Conservation (phyloP, 208 protist species). For the Tritrichomonas foetus region DNA sequence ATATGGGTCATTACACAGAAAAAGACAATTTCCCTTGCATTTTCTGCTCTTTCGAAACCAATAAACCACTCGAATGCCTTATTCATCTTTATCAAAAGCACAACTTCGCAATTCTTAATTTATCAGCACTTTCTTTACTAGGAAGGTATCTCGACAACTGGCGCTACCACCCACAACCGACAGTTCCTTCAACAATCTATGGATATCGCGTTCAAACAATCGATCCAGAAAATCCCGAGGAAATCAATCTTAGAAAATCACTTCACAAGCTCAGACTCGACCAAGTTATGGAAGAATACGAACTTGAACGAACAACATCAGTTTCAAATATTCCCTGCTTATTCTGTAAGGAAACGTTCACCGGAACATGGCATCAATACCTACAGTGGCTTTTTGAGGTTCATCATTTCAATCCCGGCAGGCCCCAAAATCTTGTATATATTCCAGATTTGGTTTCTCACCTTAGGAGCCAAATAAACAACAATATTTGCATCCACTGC, state of each 20-base stretch:
- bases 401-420: not conserved
- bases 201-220: not conserved
- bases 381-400: conserved; percentile 20
- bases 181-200: not conserved
- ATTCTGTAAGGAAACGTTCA: not conserved
- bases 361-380: conserved; percentile 38
- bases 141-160: not conserved
- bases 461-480: not conserved
- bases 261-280: not conserved
- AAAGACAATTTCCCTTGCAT: not conserved
- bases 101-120: not conserved
- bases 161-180: not conserved
- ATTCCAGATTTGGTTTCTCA: not conserved
- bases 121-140: not conserved
- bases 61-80: not conserved
- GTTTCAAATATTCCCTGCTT: not conserved
- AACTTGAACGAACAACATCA: not conserved
- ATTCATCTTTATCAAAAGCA: not conserved
- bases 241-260: not conserved
- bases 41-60: not conserved
- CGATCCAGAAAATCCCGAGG: not conserved
- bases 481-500: not conserved
- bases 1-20: not conserved
- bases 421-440: conserved; percentile 21
- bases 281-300: not conserved